phyloP scores from a whole-genome alignment of 192 early-diverging fungal genomes.

The Entomortierella chlamydospora region DNA sequence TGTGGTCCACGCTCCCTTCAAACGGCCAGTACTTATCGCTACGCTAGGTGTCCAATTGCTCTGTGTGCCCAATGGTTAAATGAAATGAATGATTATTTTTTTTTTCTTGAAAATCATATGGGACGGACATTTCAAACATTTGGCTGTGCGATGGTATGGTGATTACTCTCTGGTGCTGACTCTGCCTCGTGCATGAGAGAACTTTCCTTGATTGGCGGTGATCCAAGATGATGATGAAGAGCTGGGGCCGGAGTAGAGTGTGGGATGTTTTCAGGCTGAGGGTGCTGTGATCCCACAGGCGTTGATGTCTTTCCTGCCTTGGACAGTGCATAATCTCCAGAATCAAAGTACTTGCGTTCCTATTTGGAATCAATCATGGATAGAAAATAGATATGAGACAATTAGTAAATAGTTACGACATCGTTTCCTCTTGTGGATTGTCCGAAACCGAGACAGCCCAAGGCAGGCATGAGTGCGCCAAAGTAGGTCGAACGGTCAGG shows the following conservation, averaged over 20 bases:
- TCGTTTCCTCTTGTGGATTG: no score
- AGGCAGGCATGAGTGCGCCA: no score
- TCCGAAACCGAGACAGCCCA: no score
- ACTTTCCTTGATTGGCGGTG: conserved; percentile 75
- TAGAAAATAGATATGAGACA: not conserved
- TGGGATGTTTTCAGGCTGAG: conserved; percentile 91
- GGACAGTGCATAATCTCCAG: conserved; percentile 96
- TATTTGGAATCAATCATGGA: conserved; percentile 19
- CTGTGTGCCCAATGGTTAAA: no score
- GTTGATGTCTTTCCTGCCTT: conserved; percentile 91
- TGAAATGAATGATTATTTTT: no score
- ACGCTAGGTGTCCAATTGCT: no score
- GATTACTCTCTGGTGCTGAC: not conserved
- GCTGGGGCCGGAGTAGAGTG: conserved; percentile 77
- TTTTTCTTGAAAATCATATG: no score
- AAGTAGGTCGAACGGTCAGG: no score
- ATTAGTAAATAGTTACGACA: no score
- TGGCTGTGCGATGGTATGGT: conserved; percentile 13
- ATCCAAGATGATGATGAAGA: conserved; percentile 38
- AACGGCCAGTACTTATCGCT: no score
- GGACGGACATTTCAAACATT: conserved; percentile 25
- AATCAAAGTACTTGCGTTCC: conserved; percentile 99
- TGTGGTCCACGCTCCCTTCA: not conserved
- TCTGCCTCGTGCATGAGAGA: conserved; percentile 68
- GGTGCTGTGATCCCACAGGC: conserved; percentile 89